Percentiles rank a stretch among this genome's conserved stretches.
phyloP scores from a whole-genome alignment of 495 filamentous ascomycete species.

The Podospora sp. region DNA sequence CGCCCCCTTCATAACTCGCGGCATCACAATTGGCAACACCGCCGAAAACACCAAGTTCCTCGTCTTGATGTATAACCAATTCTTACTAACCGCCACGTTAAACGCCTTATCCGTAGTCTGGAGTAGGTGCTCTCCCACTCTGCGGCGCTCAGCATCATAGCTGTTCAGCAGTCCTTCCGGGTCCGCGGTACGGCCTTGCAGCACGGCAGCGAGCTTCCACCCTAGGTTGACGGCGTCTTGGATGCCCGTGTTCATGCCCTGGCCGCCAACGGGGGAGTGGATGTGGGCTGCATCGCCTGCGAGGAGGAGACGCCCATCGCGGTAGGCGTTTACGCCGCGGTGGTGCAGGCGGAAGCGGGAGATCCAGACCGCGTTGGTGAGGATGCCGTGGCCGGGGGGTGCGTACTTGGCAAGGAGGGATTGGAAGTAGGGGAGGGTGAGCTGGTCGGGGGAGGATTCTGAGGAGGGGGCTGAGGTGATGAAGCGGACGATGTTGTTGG shows the following conservation, averaged over 20 bases:
- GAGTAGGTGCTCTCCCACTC: slow-evolving; percentile 40
- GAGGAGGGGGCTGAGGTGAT: slow-evolving; percentile 25
- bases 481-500: slow-evolving; percentile 34
- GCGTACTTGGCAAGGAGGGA: slow-evolving; percentile 32
- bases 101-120: slow-evolving; percentile 43
- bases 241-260: slow-evolving; percentile 65
- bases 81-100: slow-evolving; percentile 37
- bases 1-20: slow-evolving; percentile 30
- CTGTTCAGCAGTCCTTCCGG: slow-evolving; percentile 36
- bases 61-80: slow-evolving; percentile 33
- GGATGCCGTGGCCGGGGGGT: slow-evolving; percentile 35
- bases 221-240: slow-evolving; percentile 61
- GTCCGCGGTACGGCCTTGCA: slow-evolving; percentile 20
- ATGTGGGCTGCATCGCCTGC: slow-evolving; percentile 64
- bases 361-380: slow-evolving; percentile 42
- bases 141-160: slow-evolving; percentile 43
- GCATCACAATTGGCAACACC: slow-evolving; percentile 32
- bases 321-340: slow-evolving; percentile 40
- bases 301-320: slow-evolving; percentile 49
- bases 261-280: slow-evolving; percentile 58
- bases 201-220: slow-evolving; percentile 54
- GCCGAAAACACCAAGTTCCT: slow-evolving; percentile 36
- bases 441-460: slow-evolving; percentile 26
- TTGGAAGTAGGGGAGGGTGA: slow-evolving; percentile 39
- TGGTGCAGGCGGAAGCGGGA: slow-evolving; percentile 46